Percentiles rank a stretch among this genome's conserved stretches.
Evolutionary conservation across 2,329 filamentous ascomycete genomes (phyloP).

Genomic region (Orbilia blumenaviensis): DNA sequence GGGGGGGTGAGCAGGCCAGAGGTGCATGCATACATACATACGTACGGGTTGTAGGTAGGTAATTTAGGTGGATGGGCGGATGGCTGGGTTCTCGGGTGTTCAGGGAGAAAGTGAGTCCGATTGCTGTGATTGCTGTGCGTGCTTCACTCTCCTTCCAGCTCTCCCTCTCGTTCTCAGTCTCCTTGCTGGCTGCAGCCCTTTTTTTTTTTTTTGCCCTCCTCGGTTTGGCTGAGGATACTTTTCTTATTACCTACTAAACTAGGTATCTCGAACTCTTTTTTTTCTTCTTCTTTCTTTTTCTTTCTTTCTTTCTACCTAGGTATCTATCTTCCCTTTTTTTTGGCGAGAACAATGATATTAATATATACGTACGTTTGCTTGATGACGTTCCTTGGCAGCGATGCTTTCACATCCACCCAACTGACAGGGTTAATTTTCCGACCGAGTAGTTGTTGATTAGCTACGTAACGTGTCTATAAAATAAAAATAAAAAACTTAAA

Average conservation of each 20-base stretch:
- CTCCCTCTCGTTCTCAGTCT: neutral
- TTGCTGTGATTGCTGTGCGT: slow-evolving; percentile 11
- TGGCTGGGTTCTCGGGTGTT: slow-evolving; percentile 7
- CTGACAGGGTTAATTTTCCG: slow-evolving; percentile 25
- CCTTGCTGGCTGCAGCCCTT: neutral
- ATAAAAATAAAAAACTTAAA: too few relatives aligned
- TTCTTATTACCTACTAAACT: too few relatives aligned
- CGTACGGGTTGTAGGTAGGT: too few relatives aligned
- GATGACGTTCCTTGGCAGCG: slow-evolving; percentile 51
- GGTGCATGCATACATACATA: neutral
- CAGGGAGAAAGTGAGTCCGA: slow-evolving; percentile 11
- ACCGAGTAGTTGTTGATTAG: neutral
- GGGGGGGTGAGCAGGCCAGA: neutral
- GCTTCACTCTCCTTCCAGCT: neutral
- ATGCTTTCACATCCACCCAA: slow-evolving; percentile 12
- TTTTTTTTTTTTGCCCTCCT: neutral
- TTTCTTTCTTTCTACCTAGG: neutral
- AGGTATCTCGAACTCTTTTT: too few relatives aligned
- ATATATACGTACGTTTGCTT: slow-evolving; percentile 16
- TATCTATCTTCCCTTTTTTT: neutral
- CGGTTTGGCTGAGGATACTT: neutral
- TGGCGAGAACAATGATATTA: neutral
- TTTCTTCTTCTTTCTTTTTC: slow-evolving; percentile 1
- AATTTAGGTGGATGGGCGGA: neutral
- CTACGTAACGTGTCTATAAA: neutral